Base-by-base conservation (phyloP, 768 basidiomycete species). In the Boletellus sp. region DNA sequence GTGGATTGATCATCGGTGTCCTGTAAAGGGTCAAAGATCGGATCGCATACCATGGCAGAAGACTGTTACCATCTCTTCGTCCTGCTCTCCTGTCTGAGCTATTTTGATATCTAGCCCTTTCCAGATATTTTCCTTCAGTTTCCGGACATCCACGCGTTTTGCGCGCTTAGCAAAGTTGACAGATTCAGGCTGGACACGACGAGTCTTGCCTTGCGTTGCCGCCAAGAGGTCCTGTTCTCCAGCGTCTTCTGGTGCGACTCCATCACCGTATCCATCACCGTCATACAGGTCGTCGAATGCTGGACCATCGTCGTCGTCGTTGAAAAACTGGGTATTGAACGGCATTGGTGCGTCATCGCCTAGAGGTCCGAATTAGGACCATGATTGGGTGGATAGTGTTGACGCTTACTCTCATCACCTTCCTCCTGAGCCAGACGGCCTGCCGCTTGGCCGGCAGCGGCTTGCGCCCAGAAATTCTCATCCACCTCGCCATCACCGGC, bases 81-180 rank as follows among this genome's bases (percentile, higher is more conserved):
- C 72, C 28, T 77, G 71, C 7, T 72, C 72, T 23, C 52, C 59
- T 17, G 61, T 47, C 36, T 56, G 63, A n/a, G 67, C 55, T 36
- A 84, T 73, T 31, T 84, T 79, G 49, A 96, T 91, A 58, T 91
- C 86, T 39, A 98, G 68, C 2, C 89, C 89, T 65, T 80, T 90
- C 96, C 96, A 98, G 42, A 99, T 98, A 58, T 94, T 95, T 53
- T 98, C 95, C 73, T 99, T 99, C 54, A 99, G 72, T 70, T 88
- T 93, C 62, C 92, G 81, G 33, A 99, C 95, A 63, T 98, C 96
- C 19, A 99, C 95, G 36, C 95, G 75, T 72, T 97, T 99, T 3
- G 95, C 96, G 33, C 88, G 82, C 71, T 94, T 94, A 2, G 94
- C 87, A 63, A 96, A 98, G 56, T 93, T 91, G 56, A 99, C 92